Percentiles rank a stretch among this genome's conserved stretches.
Conservation (phyloP, 2,329 filamentous ascomycete species). For the Neophaeococcomyces mojaviensis region DNA sequence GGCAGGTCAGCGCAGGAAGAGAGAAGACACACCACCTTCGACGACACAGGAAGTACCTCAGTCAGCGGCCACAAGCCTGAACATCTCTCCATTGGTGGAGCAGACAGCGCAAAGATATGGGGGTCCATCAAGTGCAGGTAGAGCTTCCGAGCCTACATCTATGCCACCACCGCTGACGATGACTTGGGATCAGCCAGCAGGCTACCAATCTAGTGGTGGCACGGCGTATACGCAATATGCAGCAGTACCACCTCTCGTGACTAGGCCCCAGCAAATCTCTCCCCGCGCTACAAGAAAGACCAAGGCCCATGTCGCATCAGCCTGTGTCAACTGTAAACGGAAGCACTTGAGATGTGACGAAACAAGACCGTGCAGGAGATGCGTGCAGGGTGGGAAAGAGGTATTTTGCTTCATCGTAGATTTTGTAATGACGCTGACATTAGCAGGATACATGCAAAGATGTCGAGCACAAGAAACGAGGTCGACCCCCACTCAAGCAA, state of each 20-base stretch:
- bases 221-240: constrained; percentile 18
- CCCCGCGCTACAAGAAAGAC: constrained; percentile 37
- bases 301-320: constrained; percentile 42
- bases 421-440: constrained; percentile 13
- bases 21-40: constrained; percentile 25
- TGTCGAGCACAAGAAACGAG: constrained; percentile 42
- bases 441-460: constrained; percentile 36
- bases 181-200: constrained; percentile 16
- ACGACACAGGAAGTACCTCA: constrained; percentile 1
- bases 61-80: background rate
- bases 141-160: constrained; percentile 12
- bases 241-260: constrained; percentile 15
- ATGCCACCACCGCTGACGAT: constrained; percentile 15
- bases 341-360: constrained; percentile 42
- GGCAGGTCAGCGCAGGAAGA: constrained; percentile 26
- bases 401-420: constrained; percentile 27
- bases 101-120: constrained; percentile 13
- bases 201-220: constrained; percentile 18
- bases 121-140: constrained; percentile 19
- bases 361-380: constrained; percentile 38
- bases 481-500: constrained; percentile 30
- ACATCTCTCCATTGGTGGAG: constrained; percentile 3
- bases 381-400: constrained; percentile 39
- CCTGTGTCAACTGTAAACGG: constrained; percentile 43
- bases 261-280: constrained; percentile 20